Conservation (phyloP, 2,329 filamentous ascomycete species). For the Sporothrix phasma region DNA sequence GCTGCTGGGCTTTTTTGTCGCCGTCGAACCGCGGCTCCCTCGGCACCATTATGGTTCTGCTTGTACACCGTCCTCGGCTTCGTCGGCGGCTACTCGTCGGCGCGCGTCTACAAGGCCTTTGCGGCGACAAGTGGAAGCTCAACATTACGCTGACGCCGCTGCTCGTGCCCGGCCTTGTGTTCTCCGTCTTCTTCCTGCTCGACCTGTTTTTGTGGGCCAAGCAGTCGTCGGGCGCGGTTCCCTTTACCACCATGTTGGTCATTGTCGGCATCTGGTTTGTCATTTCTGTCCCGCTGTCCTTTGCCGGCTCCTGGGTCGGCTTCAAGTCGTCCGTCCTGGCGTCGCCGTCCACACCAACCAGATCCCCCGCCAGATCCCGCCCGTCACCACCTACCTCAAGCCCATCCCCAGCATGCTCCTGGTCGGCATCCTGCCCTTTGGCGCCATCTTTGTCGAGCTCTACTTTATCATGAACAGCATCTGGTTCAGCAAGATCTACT, state of each 20-base stretch:
- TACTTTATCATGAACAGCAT: slow-evolving; percentile 99
- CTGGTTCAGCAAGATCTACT: slow-evolving; percentile 98
- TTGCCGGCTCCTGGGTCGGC: slow-evolving; percentile 85
- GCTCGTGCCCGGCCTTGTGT: slow-evolving; percentile 78
- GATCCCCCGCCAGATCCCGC: slow-evolving; percentile 93
- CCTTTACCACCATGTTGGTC: slow-evolving; percentile 93
- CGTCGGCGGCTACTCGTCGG: slow-evolving; percentile 81
- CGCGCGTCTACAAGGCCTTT: slow-evolving; percentile 89
- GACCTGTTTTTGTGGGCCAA: slow-evolving; percentile 96
- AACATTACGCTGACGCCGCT: slow-evolving; percentile 84
- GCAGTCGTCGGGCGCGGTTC: slow-evolving; percentile 83
- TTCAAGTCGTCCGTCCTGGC: slow-evolving; percentile 67
- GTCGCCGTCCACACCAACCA: slow-evolving; percentile 86
- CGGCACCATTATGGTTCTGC: slow-evolving; percentile 82
- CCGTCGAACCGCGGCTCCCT: slow-evolving; percentile 92
- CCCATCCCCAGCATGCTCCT: slow-evolving; percentile 84
- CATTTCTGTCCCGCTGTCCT: slow-evolving; percentile 84
- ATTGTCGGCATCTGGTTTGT: slow-evolving; percentile 93
- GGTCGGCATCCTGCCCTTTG: slow-evolving; percentile 87
- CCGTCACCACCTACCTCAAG: slow-evolving; percentile 65
- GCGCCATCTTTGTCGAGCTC: slow-evolving; percentile 93
- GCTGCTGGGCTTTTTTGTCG: slow-evolving; percentile 84
- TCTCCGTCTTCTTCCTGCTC: slow-evolving; percentile 80
- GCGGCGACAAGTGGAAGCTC: slow-evolving; percentile 86
- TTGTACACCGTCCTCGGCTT: slow-evolving; percentile 91